These are phyloP conservation scores for Vitis hybrid DNA, from an alignment of 177 flowering plant genomes.

Conservation along the genomic window DNA sequence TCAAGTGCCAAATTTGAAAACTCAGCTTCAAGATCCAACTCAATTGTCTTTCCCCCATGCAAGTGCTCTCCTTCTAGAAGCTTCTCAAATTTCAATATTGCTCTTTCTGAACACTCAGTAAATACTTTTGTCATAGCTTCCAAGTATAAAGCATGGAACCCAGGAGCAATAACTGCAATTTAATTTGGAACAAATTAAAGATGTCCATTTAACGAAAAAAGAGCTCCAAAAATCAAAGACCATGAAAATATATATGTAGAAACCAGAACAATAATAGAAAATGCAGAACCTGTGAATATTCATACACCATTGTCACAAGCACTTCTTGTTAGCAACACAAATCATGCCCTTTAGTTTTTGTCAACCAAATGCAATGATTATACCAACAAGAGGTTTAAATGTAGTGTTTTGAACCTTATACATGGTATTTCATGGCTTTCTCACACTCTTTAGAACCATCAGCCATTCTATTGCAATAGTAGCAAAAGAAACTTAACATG, in stretches of 20 bases:
- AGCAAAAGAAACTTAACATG: no score
- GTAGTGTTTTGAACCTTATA: no score
- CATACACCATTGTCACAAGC: no score
- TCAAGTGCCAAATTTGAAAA: conserved; percentile 96
- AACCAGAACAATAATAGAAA: background rate
- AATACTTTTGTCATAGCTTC: conserved; percentile 88
- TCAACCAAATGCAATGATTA: no score
- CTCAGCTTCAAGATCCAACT: conserved; percentile 92
- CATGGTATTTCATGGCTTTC: no score
- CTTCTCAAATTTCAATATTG: conserved; percentile 63
- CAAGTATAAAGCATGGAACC: conserved; percentile 81
- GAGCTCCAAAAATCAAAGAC: background rate
- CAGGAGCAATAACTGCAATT: conserved; percentile 91
- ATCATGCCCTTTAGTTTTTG: no score
- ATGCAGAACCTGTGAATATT: background rate
- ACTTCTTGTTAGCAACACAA: no score
- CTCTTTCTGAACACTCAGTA: conserved; percentile 67
- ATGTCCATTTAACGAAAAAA: background rate
- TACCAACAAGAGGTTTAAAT: no score
- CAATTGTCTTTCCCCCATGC: conserved; percentile 38
- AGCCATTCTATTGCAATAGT: no score
- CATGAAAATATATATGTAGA: background rate
- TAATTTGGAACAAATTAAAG: conserved; percentile 2
- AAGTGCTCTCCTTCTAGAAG: conserved; percentile 40
- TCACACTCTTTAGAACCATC: no score